phyloP scores from a whole-genome alignment of 148 eudicot genomes.

The Arctostaphylos glauca region DNA sequence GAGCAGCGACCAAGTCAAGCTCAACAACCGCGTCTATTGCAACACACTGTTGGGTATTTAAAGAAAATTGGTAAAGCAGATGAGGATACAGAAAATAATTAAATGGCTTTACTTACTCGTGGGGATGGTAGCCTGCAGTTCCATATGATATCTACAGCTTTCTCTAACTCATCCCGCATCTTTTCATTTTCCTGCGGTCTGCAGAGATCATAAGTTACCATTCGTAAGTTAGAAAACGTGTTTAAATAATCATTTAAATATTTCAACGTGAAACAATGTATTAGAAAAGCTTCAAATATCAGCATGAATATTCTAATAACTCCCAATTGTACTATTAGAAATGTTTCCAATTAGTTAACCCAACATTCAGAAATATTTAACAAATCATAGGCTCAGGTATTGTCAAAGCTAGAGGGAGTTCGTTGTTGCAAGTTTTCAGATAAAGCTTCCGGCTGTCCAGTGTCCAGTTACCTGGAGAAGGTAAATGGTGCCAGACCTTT shows the following conservation, averaged over 20 bases:
- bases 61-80: not conserved
- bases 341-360: not conserved
- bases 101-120: slow-evolving; percentile 46
- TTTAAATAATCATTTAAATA: not conserved
- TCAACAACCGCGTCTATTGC: slow-evolving; percentile 87
- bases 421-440: not conserved
- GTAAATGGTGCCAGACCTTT: not conserved
- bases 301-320: not conserved
- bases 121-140: slow-evolving; percentile 97
- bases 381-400: not conserved
- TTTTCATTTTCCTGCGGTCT: slow-evolving; percentile 90
- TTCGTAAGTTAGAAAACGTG: not conserved
- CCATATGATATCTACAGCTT: slow-evolving; percentile 93
- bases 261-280: not conserved
- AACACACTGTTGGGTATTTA: slow-evolving; percentile 60
- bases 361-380: not conserved
- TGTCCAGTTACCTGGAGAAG: not conserved
- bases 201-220: slow-evolving; percentile 12
- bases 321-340: not conserved
- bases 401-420: not conserved
- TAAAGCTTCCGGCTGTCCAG: not conserved
- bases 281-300: not conserved
- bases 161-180: slow-evolving; percentile 79
- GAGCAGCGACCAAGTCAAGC: slow-evolving; percentile 70
- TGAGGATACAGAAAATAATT: not conserved